Percentiles rank a stretch among this genome's conserved stretches.
Evolutionary conservation across 2,329 filamentous ascomycete species (phyloP).

Genomic region (Epichloe elymi): DNA sequence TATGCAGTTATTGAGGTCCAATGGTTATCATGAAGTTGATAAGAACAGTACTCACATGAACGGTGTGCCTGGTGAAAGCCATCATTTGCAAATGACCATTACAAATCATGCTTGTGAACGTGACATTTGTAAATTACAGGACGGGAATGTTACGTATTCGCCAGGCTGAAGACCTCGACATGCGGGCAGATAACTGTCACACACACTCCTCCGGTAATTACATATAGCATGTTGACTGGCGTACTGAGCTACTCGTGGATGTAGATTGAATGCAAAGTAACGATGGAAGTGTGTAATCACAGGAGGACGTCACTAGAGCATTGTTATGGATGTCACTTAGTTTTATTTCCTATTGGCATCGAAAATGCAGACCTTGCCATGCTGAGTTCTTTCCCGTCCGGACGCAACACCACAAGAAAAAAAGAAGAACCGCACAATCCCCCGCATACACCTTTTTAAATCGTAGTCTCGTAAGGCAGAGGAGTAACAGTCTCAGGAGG

Average conservation of each 20-base stretch:
- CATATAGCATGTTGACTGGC: background rate
- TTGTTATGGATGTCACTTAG: slow-evolving; percentile 20
- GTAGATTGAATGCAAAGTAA: background rate
- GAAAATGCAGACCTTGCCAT: slow-evolving; percentile 30
- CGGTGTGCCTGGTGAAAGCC: too few species aligned
- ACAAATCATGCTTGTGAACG: background rate
- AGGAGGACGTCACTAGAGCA: background rate
- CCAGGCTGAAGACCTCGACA: too few species aligned
- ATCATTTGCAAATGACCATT: background rate
- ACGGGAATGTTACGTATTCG: too few species aligned
- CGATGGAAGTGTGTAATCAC: background rate
- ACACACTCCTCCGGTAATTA: background rate
- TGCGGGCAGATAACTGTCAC: too few species aligned
- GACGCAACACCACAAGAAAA: slow-evolving; percentile 30
- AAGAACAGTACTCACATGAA: background rate
- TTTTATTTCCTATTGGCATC: slow-evolving; percentile 28
- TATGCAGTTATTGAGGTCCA: too few species aligned
- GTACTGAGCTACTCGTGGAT: background rate
- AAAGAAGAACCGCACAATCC: slow-evolving; percentile 15
- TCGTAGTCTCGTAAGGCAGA: slow-evolving; percentile 95
- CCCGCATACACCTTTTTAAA: slow-evolving; percentile 45
- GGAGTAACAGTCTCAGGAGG: slow-evolving; percentile 83
- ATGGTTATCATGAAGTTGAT: too few species aligned
- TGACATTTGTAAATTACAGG: too few species aligned
- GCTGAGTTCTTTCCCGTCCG: slow-evolving; percentile 31